Conservation (phyloP, 2,329 filamentous ascomycete genomes). For the Ophiostoma ulmi region DNA sequence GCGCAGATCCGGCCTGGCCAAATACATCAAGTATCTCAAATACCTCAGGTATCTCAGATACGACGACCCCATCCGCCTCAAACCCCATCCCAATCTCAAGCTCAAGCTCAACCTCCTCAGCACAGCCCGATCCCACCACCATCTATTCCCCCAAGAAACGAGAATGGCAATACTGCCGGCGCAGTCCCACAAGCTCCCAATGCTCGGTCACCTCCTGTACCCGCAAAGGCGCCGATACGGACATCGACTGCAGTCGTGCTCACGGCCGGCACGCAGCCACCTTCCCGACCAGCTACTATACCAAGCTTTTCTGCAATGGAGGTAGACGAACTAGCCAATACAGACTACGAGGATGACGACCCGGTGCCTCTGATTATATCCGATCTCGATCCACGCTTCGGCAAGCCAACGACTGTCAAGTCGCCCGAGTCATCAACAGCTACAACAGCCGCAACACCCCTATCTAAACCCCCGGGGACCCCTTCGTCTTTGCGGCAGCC, state of each 20-base stretch:
- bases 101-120: background rate
- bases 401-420: background rate
- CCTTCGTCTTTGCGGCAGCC: background rate
- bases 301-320: background rate
- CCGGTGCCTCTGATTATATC: slow-evolving; percentile 23
- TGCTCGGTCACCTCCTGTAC: background rate
- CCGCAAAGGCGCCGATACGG: background rate
- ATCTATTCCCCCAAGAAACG: background rate
- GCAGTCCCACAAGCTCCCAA: background rate
- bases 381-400: slow-evolving; percentile 21
- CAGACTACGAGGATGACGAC: slow-evolving; percentile 11
- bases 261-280: background rate
- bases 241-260: background rate
- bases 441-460: background rate
- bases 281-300: background rate
- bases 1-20: background rate
- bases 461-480: background rate
- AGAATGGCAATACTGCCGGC: background rate
- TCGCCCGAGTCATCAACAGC: background rate
- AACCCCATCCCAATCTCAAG: background rate
- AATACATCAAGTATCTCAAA: too few species aligned
- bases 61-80: too few species aligned
- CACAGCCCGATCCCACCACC: background rate
- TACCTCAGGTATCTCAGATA: too few species aligned
- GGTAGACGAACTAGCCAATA: slow-evolving; percentile 20